A percentile compares a stretch with the other conserved stretches of the same genome.
These are phyloP conservation scores for Fusarium papillatum DNA, from an alignment of 2,329 filamentous ascomycete genomes.

Conservation along the genomic window DNA sequence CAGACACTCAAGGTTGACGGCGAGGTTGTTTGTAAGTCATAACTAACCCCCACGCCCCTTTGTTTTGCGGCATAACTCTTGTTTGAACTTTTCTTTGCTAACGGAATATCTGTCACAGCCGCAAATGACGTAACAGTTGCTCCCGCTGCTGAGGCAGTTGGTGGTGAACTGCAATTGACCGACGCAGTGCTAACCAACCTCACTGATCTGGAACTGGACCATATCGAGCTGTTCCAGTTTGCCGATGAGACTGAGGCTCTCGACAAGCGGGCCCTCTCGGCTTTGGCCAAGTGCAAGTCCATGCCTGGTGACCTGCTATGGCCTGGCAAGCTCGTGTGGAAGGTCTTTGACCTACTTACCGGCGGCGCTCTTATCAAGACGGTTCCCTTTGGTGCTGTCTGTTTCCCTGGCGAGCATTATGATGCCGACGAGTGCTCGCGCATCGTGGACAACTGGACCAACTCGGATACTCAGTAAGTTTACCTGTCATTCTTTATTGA, in stretches of 20 bases:
- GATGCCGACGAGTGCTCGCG: conserved; percentile 44
- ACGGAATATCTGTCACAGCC: conserved; percentile 18
- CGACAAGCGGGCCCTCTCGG: conserved; percentile 27
- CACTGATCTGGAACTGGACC: conserved; percentile 41
- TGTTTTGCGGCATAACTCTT: background rate
- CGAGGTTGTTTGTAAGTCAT: conserved; percentile 35
- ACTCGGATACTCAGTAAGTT: conserved; percentile 34
- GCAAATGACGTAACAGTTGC: conserved; percentile 37
- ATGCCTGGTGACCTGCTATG: conserved; percentile 48
- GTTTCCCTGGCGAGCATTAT: conserved; percentile 45
- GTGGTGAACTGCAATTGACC: conserved; percentile 46
- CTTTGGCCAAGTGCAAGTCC: conserved; percentile 44
- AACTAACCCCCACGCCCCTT: background rate
- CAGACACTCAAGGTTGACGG: conserved; percentile 41
- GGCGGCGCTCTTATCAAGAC: conserved; percentile 50
- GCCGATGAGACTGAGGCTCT: conserved; percentile 30
- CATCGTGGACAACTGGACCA: conserved; percentile 45
- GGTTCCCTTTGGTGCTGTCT: conserved; percentile 47
- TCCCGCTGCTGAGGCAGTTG: conserved; percentile 32
- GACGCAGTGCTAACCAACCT: conserved; percentile 48
- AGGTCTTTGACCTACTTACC: conserved; percentile 48
- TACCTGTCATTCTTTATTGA: background rate
- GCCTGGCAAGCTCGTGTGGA: conserved; percentile 45
- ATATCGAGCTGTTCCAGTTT: conserved; percentile 50
- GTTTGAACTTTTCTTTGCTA: background rate